Percentiles rank a stretch among this genome's conserved stretches.
These are phyloP conservation scores for Dalbergia cultrata DNA, from an alignment of 306 rosid species.

Conservation along the genomic window DNA sequence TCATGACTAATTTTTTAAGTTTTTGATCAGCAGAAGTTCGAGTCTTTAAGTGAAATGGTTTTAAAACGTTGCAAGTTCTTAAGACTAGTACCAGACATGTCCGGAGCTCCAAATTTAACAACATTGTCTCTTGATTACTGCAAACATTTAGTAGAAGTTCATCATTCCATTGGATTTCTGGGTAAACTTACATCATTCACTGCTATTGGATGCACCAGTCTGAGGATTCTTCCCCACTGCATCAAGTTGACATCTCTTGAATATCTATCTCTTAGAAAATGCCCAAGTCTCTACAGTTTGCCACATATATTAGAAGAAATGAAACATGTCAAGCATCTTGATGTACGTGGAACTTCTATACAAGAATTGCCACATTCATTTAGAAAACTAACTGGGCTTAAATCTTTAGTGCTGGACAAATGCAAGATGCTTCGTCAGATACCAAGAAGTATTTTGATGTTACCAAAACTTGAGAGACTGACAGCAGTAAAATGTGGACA, in stretches of 20 bases:
- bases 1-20: neutral
- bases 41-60: constrained; percentile 18
- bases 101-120: constrained; percentile 27
- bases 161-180: constrained; percentile 32
- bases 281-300: neutral
- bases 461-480: constrained; percentile 30
- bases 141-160: constrained; percentile 30
- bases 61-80: constrained; percentile 6
- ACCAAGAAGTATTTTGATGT: neutral
- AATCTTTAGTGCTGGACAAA: neutral
- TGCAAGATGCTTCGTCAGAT: constrained; percentile 24
- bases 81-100: constrained; percentile 33
- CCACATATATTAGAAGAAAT: constrained; percentile 7
- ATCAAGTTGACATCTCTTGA: constrained; percentile 19
- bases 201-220: constrained; percentile 29
- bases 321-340: constrained; percentile 2
- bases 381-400: constrained; percentile 27
- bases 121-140: constrained; percentile 10
- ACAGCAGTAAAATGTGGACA: constrained; percentile 1
- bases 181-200: constrained; percentile 11
- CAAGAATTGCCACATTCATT: constrained; percentile 21
- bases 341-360: neutral
- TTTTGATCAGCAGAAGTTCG: constrained; percentile 26
- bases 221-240: constrained; percentile 1
- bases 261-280: constrained; percentile 1